Evolutionary conservation across 129 eudicot genomes (phyloP).

Genomic region (Calendula officinalis): DNA sequence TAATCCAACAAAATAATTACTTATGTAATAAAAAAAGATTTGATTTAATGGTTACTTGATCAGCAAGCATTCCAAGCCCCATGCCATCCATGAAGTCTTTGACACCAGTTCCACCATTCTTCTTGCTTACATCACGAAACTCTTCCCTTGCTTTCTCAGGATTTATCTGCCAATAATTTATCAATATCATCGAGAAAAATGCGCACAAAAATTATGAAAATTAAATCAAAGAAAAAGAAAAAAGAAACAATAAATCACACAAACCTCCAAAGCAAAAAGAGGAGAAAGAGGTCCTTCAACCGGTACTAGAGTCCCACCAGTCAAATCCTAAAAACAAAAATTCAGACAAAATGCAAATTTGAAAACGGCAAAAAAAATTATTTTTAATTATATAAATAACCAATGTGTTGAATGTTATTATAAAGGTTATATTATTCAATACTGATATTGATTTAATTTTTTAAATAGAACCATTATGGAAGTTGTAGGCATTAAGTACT

Average conservation of each 20-base stretch:
- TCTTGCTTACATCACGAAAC: slow-evolving; percentile 68
- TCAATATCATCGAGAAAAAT: not conserved
- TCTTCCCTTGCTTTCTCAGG: slow-evolving; percentile 93
- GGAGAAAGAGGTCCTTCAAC: slow-evolving; percentile 89
- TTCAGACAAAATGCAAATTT: slow-evolving; percentile 17
- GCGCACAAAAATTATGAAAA: slow-evolving; percentile 11
- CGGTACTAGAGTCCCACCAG: slow-evolving; percentile 86
- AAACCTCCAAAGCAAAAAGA: slow-evolving; percentile 91
- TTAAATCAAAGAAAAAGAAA: not conserved
- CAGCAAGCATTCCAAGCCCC: slow-evolving; percentile 85
- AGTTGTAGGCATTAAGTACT: no score
- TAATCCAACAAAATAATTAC: not conserved
- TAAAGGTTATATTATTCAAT: no score
- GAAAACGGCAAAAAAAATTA: not conserved
- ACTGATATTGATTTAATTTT: no score
- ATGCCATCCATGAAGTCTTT: slow-evolving; percentile 95
- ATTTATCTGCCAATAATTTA: slow-evolving; percentile 58
- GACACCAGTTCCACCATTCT: slow-evolving; percentile 71
- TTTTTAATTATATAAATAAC: no score
- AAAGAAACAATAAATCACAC: slow-evolving; percentile 15
- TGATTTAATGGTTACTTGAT: slow-evolving; percentile 46
- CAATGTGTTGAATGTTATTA: no score
- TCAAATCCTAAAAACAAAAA: slow-evolving; percentile 60
- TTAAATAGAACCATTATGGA: no score
- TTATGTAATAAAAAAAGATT: not conserved